Evolutionary conservation across 495 filamentous ascomycete species (phyloP).

Genomic region (Penicillium steckii): DNA sequence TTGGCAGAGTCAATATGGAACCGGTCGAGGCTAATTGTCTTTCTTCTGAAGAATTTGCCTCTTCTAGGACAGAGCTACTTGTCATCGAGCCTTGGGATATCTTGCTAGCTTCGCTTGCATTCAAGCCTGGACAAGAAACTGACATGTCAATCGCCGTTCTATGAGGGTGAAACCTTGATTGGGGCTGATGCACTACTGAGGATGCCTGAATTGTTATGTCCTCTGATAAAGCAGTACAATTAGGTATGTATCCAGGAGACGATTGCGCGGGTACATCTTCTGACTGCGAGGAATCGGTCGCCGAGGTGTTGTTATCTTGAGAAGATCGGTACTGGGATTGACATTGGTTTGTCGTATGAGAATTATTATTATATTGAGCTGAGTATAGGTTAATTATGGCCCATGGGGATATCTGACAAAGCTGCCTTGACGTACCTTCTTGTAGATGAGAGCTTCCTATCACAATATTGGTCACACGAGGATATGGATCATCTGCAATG

Average conservation of each 20-base stretch:
- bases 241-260: no score
- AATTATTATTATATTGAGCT: conserved; percentile 1
- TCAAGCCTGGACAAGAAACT: background rate
- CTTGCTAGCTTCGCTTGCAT: background rate
- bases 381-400: background rate
- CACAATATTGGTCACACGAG: background rate
- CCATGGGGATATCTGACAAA: background rate
- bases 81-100: background rate
- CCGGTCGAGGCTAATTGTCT: background rate
- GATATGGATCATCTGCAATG: background rate
- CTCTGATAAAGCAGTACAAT: background rate
- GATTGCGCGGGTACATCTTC: background rate
- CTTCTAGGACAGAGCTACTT: background rate
- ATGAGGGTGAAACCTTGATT: background rate
- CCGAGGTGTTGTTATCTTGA: background rate
- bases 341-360: background rate
- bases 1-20: background rate
- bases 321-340: background rate
- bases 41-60: background rate
- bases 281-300: background rate
- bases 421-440: background rate
- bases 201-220: background rate
- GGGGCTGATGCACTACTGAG: background rate
- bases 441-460: background rate
- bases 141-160: background rate